A percentile compares a stretch with the other conserved stretches of the same genome.
Evolutionary conservation across 2,329 filamentous ascomycete species (phyloP).

Genomic region (Colletotrichum sidae): DNA sequence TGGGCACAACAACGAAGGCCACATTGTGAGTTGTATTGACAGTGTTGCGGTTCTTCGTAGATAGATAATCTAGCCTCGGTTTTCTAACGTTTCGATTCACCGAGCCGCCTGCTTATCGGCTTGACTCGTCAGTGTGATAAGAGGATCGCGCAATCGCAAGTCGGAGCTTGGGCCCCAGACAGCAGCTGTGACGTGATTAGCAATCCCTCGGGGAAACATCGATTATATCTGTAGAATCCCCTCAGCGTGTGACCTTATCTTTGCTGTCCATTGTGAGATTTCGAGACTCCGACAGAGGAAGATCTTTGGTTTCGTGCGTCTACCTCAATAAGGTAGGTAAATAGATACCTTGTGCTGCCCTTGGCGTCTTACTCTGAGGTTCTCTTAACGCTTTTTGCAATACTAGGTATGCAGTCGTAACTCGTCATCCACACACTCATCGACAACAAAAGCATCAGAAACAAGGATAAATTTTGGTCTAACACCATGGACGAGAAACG

Average conservation of each 20-base stretch:
- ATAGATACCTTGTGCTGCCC: too few species aligned
- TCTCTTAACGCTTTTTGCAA: too few species aligned
- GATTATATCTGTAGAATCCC: background rate
- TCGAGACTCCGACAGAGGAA: too few species aligned
- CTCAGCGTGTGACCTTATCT: background rate
- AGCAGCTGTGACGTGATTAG: conserved; percentile 21
- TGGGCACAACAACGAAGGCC: too few species aligned
- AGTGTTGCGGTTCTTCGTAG: background rate
- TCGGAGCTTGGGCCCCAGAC: conserved; percentile 31
- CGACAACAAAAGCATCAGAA: too few species aligned
- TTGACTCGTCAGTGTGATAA: conserved; percentile 20
- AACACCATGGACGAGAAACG: conserved; percentile 24
- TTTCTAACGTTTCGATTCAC: background rate
- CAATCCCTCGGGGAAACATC: conserved; percentile 4
- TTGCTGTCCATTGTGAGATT: too few species aligned
- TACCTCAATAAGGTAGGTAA: too few species aligned
- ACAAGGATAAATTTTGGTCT: background rate
- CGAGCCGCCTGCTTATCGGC: conserved; percentile 20
- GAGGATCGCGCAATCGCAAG: conserved; percentile 17
- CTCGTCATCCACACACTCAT: too few species aligned
- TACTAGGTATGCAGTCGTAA: too few species aligned
- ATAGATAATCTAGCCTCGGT: background rate
- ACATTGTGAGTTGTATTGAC: background rate
- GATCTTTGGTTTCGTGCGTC: too few species aligned
- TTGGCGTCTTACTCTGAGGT: too few species aligned